Conservation (phyloP, 192 early-diverging fungal genomes). For the Coemansia sp. region DNA sequence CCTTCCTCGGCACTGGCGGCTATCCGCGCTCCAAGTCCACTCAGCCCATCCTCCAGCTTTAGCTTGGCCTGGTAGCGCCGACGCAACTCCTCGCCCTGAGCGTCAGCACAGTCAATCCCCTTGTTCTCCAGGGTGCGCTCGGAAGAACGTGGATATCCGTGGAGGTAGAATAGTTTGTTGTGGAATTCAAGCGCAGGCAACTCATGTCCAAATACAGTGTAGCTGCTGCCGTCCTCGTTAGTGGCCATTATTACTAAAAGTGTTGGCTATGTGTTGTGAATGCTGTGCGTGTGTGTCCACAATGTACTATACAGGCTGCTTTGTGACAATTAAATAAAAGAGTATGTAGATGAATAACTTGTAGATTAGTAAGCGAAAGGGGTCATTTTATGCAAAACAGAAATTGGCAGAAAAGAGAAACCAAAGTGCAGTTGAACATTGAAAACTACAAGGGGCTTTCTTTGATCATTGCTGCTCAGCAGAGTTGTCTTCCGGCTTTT, state of each 20-base stretch:
- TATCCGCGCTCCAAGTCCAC: slow-evolving; percentile 18
- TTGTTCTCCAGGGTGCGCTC: background rate
- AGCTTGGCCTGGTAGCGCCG: slow-evolving; percentile 18
- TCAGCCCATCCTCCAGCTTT: slow-evolving; percentile 13
- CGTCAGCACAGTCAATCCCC: slow-evolving; percentile 27
- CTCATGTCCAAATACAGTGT: background rate
- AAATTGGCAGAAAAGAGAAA: background rate
- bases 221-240: slow-evolving; percentile 7
- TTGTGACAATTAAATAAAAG: background rate
- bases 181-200: background rate
- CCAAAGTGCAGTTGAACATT: background rate
- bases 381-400: background rate
- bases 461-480: background rate
- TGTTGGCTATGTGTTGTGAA: background rate
- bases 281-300: background rate
- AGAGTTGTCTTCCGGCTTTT: background rate
- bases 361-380: background rate
- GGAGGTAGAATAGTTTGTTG: slow-evolving; percentile 24
- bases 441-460: background rate
- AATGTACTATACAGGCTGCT: background rate
- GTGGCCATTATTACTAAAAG: background rate
- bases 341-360: background rate
- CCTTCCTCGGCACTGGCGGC: background rate
- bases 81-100: slow-evolving; percentile 34
- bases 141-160: slow-evolving; percentile 18